Base-by-base conservation (phyloP, 306 rosid genomes). In the Astragalus membranaceus region DNA sequence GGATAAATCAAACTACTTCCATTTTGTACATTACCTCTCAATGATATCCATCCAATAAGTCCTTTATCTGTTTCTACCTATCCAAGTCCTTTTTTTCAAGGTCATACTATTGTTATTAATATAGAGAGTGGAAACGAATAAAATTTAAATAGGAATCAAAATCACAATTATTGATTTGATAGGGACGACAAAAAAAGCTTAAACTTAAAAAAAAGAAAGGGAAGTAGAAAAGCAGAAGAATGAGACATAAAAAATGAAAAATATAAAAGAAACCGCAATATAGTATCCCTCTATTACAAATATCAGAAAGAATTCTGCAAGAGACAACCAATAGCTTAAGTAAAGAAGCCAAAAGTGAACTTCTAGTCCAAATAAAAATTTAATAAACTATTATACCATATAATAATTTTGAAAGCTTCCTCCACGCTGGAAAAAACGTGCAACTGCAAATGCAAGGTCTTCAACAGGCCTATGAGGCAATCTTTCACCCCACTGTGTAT, bases 401-500 rank as follows among this genome's bases (percentile, higher is more conserved):
- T 94, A 94, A 77, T 94, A 94, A 73, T 94, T 94, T 80, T 88
- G 97, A 78, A 94, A 87, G 92, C 96, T 84, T 79, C 98, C 98
- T 70, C 96, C 90, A 70, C 97, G 96, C 75, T 94, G 92, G 78
- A 79, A 90, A 82, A 93, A 94, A 70, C 98, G 97, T 48, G 94
- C 98, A 74, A 94, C 90, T 9, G 98, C 96, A 85, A 94, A 94
- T 47, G 98, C 97, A 78, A 94, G 94, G 77, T 94, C 98, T 88
- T 94, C 94, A 76, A 71, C 97, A 60, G 96, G 98, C 80, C 98
- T 90, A 77, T 88, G 96, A 56, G 98, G 97, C 83, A 84, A 73
- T 64, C 89, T 84, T 75, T 72, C 97, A 61, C 98, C 98, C 97
- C 97, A 93, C 43, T 82, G 72, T 23, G 97, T 67, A 73, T 82